Base-by-base conservation (phyloP, 805 yeast species). In the Monosporozyma yasuniensis region DNA sequence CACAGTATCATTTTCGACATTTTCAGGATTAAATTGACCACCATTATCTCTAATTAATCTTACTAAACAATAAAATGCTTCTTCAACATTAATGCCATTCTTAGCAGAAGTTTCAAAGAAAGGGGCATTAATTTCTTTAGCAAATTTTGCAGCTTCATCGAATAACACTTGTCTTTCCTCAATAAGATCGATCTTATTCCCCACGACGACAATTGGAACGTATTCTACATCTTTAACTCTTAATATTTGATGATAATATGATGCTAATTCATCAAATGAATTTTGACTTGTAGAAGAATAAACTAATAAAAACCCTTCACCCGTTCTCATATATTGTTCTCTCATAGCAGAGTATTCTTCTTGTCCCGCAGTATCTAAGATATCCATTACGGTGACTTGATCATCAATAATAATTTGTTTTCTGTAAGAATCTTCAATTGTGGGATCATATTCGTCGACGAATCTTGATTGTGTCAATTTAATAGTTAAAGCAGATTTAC, bases 371-470 rank as follows among this genome's bases (percentile, higher is more conserved):
- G 99, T 93, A 68, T 93, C 99, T 62, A 93, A 77, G 41, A 93
- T 89, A 67, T 93, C 99, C 55, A 85, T 70, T 22, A 86, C 74
- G 1, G 87, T 82, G 35, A 81, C 84, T 63, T 83, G 87, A 52
- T 79, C 80, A 65, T 90, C 96, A 39, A 93, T 81, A 25, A 79
- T 80, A 61, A 93, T 85, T 61, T 86, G 91, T 64, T 93, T 93
- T 58, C 96, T 78, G 67, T 85, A 86, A 0, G 90, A 83, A 62
- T 85, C 93, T 70, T 93, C 99, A 63, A 93, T 93, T 11, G 99
- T 93, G 10, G 99, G 99, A 70, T 93, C 99, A 63, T 93, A 93
- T 66, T 93, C 99, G 67, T 90, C 96, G 30, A 91, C 96, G 64
- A 93, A 93, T 61, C 90, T 96, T 32, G 89, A 80, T 67, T 91